Evolutionary conservation across 2,329 filamentous ascomycete genomes (phyloP).

Genomic region (Zasmidium cellare): DNA sequence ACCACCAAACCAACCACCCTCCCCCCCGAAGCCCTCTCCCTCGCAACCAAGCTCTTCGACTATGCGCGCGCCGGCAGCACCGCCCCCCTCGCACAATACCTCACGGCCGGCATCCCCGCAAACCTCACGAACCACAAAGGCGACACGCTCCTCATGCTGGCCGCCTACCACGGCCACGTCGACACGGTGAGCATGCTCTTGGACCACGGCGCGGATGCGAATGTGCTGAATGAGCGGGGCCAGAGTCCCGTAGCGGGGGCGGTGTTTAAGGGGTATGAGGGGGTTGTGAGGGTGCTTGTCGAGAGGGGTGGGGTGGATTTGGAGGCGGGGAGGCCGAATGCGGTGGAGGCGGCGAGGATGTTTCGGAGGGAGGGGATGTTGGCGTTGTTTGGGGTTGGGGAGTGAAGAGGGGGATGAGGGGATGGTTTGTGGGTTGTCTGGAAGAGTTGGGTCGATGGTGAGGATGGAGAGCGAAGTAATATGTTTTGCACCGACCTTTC

Average conservation of each 20-base stretch:
- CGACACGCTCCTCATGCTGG: constrained; percentile 73
- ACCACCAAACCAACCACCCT: constrained; percentile 34
- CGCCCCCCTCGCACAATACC: constrained; percentile 60
- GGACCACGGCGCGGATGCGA: constrained; percentile 64
- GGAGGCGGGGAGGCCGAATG: constrained; percentile 44
- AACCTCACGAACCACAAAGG: constrained; percentile 74
- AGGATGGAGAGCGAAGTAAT: too few relatives aligned
- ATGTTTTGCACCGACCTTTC: too few relatives aligned
- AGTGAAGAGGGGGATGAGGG: constrained; percentile 1
- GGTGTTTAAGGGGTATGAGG: constrained; percentile 69
- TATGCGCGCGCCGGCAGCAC: constrained; percentile 62
- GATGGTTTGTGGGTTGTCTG: background rate
- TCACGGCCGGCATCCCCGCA: constrained; percentile 64
- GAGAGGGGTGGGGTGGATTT: constrained; percentile 46
- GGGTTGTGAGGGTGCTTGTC: constrained; percentile 58
- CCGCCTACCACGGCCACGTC: constrained; percentile 67
- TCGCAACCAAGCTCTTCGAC: constrained; percentile 67
- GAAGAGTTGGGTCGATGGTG: constrained; percentile 3
- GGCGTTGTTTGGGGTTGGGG: constrained; percentile 36
- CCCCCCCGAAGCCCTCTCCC: constrained; percentile 64
- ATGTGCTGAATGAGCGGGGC: constrained; percentile 65
- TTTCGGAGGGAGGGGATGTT: constrained; percentile 43
- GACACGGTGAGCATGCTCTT: constrained; percentile 62
- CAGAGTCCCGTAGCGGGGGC: constrained; percentile 71
- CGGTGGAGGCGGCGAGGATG: constrained; percentile 49